phyloP scores from a whole-genome alignment of 2,329 filamentous ascomycete species.

The Trichophyton equinum region DNA sequence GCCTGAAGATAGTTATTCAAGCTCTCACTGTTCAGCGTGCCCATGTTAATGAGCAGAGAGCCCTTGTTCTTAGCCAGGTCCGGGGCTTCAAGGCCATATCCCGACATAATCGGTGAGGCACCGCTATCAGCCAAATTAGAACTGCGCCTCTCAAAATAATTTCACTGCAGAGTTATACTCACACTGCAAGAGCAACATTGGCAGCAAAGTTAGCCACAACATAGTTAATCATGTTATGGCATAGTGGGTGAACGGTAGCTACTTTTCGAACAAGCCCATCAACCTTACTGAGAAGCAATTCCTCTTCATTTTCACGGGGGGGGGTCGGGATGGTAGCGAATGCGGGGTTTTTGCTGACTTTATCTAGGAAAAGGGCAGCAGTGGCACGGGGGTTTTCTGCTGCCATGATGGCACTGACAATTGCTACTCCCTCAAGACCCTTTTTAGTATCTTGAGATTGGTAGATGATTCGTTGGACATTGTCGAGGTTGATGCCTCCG shows the following conservation, averaged over 20 bases:
- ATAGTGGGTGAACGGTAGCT: slow-evolving; percentile 54
- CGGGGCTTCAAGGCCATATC: slow-evolving; percentile 65
- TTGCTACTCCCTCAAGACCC: slow-evolving; percentile 64
- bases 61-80: slow-evolving; percentile 70
- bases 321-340: slow-evolving; percentile 24
- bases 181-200: slow-evolving; percentile 70
- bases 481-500: slow-evolving; percentile 70
- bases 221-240: slow-evolving; percentile 95
- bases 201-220: slow-evolving; percentile 93
- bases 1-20: slow-evolving; percentile 61
- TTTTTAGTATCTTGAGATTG: slow-evolving; percentile 50
- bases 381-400: slow-evolving; percentile 54
- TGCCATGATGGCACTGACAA: slow-evolving; percentile 80
- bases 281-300: slow-evolving; percentile 24
- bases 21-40: slow-evolving; percentile 68
- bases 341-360: slow-evolving; percentile 37
- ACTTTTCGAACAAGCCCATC: slow-evolving; percentile 48
- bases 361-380: slow-evolving; percentile 45
- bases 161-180: slow-evolving; percentile 11
- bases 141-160: neutral
- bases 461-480: slow-evolving; percentile 60
- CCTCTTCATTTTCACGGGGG: slow-evolving; percentile 19
- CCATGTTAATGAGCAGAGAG: slow-evolving; percentile 86
- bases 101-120: slow-evolving; percentile 88
- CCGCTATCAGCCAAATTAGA: slow-evolving; percentile 36